phyloP scores from a whole-genome alignment of 2,329 filamentous ascomycete species.

The Penicillium sp. region DNA sequence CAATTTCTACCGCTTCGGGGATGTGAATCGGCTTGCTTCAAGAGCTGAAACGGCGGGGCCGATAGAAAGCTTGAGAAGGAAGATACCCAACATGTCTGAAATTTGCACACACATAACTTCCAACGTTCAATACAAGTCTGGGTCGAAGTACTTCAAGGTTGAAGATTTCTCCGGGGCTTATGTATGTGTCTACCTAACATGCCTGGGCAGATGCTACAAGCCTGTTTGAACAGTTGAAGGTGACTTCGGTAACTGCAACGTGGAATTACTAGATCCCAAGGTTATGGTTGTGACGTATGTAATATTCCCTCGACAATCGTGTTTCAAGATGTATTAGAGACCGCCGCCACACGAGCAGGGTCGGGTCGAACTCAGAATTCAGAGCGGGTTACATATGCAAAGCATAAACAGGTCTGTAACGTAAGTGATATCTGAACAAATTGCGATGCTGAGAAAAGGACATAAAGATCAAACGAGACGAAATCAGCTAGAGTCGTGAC shows the following conservation, averaged over 20 bases:
- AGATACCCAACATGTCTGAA: conserved; percentile 22
- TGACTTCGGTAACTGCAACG: neutral
- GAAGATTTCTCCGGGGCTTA: too few relatives aligned
- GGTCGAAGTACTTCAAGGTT: neutral
- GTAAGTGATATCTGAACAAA: conserved; percentile 9
- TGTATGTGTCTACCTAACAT: too few relatives aligned
- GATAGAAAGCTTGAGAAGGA: conserved; percentile 18
- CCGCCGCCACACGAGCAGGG: neutral
- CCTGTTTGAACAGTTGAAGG: neutral
- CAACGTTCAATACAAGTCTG: neutral
- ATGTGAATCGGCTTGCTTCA: conserved; percentile 1
- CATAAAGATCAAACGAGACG: conserved; percentile 7
- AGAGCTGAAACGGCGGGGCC: conserved; percentile 5
- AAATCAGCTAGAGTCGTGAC: conserved; percentile 15
- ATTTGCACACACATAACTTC: conserved; percentile 18
- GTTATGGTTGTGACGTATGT: neutral
- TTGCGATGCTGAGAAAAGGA: conserved; percentile 2
- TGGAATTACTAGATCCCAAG: neutral
- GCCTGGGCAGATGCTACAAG: too few relatives aligned
- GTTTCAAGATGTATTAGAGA: neutral
- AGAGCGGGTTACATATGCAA: conserved; percentile 2
- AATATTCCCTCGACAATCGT: neutral
- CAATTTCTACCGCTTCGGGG: conserved; percentile 3
- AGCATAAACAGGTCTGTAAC: conserved; percentile 1
- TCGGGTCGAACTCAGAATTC: neutral